Evolutionary conservation across 179 eudicot species (phyloP).

Genomic region (Vitellaria paradoxa): DNA sequence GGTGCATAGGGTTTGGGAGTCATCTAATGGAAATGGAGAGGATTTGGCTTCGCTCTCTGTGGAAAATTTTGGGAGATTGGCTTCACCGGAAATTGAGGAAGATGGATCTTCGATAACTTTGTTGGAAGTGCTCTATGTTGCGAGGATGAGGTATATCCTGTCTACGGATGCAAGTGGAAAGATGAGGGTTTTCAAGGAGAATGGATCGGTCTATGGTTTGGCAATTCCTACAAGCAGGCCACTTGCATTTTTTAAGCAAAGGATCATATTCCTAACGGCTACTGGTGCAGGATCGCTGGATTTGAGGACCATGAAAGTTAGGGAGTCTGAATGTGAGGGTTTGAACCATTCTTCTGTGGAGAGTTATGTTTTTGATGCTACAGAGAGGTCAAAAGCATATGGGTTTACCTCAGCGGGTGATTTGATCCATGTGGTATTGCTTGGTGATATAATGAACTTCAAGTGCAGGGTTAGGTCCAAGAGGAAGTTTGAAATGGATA

Average conservation of each 20-base stretch:
- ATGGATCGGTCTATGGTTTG: slow-evolving; percentile 65
- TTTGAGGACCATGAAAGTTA: slow-evolving; percentile 83
- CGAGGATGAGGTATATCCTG: slow-evolving; percentile 70
- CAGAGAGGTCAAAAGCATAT: slow-evolving; percentile 83
- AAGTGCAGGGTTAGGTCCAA: slow-evolving; percentile 87
- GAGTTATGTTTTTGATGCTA: slow-evolving; percentile 73
- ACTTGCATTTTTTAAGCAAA: slow-evolving; percentile 77
- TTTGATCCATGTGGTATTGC: slow-evolving; percentile 64
- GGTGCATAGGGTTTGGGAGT: slow-evolving; percentile 80
- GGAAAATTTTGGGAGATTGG: slow-evolving; percentile 40
- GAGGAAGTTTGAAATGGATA: slow-evolving; percentile 63
- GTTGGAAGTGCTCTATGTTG: slow-evolving; percentile 80
- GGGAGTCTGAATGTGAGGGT: slow-evolving; percentile 86
- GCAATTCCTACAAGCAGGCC: slow-evolving; percentile 71
- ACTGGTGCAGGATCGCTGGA: slow-evolving; percentile 94
- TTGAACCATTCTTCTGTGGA: slow-evolving; percentile 58
- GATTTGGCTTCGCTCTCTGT: slow-evolving; percentile 48
- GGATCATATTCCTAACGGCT: slow-evolving; percentile 77
- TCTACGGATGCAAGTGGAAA: slow-evolving; percentile 57
- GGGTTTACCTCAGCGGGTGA: slow-evolving; percentile 83
- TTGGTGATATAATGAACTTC: slow-evolving; percentile 85
- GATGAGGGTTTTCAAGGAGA: slow-evolving; percentile 64
- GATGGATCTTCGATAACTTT: slow-evolving; percentile 40
- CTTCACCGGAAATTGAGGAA: slow-evolving; percentile 28
- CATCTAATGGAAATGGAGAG: slow-evolving; percentile 36